Evolutionary conservation across 108 stramenopile genomes (phyloP), one percentile per base, ranked within the genome.

Genomic region (Skeletonema marinoi): DNA sequence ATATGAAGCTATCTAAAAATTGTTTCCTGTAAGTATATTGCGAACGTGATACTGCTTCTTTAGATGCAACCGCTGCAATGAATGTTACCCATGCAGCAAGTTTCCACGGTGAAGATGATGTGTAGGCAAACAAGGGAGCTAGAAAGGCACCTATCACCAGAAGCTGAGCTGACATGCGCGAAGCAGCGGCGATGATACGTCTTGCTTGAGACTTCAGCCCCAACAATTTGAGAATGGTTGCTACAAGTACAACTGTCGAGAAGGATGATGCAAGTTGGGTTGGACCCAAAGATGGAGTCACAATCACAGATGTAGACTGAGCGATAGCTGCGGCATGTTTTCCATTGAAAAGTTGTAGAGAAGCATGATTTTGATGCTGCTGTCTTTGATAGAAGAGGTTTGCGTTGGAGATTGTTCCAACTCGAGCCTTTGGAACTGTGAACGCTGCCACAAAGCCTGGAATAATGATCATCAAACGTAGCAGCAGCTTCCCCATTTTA

Each of bases 181-280:
- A 35, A 25, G 66, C 66, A 21, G 74, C 51, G 19, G 44, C 11
- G 25, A 67, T 31, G 16, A 66, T 66, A 35, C 73, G 74, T 7
- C 14, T 39, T 10, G 74, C 66, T 60, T 67, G 74, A 8, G 66
- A 35, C 56, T 33, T 75, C 41, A 75, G 56, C 13, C 65, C 54
- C 50, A 75, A 44, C 21, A 60, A 39, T 13, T 39, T 39, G 30
- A 75, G 74, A 3, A 75, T 30, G 39, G 38, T 31, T 10, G 74
- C 74, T 6, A 66, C 59, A 9, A 75, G 9, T 46, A 74, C 48
- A 56, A 74, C 54, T 6, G 73, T 74, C 31, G 73, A 74, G 19
- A 74, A 38, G 51, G 74, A 75, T 16, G 74, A 75, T n/a, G 56
- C 51, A 41, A 75, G 74, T 44, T 75, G 74, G 6, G 58, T 25